phyloP scores from a whole-genome alignment of 2,329 filamentous ascomycete species.

The Fusarium succisae region DNA sequence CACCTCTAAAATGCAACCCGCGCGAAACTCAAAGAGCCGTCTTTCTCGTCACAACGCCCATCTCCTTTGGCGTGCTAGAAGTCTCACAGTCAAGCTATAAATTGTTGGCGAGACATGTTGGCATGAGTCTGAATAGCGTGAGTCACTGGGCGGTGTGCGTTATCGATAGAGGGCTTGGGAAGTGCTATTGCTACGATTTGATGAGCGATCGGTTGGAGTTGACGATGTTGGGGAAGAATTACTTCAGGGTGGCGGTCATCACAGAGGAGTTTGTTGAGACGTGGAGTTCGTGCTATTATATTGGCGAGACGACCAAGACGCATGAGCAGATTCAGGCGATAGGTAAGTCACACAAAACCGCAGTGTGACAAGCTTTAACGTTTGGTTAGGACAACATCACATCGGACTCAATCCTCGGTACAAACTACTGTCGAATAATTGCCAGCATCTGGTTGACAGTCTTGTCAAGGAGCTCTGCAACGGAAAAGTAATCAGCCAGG shows the following conservation, averaged over 20 bases:
- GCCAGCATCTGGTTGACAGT: slow-evolving; percentile 37
- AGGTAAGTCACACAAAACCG: slow-evolving; percentile 2
- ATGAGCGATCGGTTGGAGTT: slow-evolving; percentile 42
- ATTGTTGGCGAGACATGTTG: slow-evolving; percentile 32
- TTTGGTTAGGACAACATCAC: background rate
- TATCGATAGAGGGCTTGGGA: slow-evolving; percentile 31
- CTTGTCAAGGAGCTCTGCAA: slow-evolving; percentile 41
- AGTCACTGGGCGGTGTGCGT: slow-evolving; percentile 42
- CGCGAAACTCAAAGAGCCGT: slow-evolving; percentile 32
- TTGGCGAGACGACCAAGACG: slow-evolving; percentile 41
- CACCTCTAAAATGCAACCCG: slow-evolving; percentile 22
- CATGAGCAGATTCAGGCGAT: slow-evolving; percentile 36
- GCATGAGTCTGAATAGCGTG: slow-evolving; percentile 40
- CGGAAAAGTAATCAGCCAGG: slow-evolving; percentile 39
- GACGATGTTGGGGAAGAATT: slow-evolving; percentile 36
- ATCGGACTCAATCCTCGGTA: slow-evolving; percentile 30
- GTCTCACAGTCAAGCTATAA: slow-evolving; percentile 37
- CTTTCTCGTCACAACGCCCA: slow-evolving; percentile 38
- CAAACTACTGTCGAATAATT: slow-evolving; percentile 37
- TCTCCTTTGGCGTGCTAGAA: slow-evolving; percentile 35
- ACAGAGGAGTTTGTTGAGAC: slow-evolving; percentile 35
- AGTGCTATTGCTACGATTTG: slow-evolving; percentile 39
- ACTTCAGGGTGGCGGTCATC: slow-evolving; percentile 34
- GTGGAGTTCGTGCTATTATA: slow-evolving; percentile 42
- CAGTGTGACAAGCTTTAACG: background rate